phyloP scores from a whole-genome alignment of 2,329 filamentous ascomycete genomes.

The Diplodia mutila region DNA sequence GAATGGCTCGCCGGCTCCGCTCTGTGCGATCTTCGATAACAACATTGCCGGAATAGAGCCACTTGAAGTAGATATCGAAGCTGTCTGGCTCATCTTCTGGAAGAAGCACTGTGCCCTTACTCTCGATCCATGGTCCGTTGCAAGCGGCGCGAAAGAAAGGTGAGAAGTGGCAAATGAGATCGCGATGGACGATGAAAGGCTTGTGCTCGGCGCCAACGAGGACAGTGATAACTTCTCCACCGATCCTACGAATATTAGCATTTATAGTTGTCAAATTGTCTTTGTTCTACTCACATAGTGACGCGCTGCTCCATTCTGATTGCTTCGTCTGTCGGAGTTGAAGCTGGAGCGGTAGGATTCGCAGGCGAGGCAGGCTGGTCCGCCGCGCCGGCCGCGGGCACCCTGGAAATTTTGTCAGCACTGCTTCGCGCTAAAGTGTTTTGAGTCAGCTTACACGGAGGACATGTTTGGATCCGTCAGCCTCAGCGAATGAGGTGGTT shows the following conservation, averaged over 20 bases:
- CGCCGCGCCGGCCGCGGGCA: too few relatives aligned
- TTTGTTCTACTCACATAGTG: background rate
- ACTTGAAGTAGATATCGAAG: background rate
- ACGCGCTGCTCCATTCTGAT: background rate
- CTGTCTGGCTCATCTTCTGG: background rate
- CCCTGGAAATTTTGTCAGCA: background rate
- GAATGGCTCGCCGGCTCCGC: too few relatives aligned
- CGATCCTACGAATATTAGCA: background rate
- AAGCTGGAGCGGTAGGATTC: background rate
- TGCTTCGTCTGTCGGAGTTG: background rate
- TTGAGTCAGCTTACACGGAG: too few relatives aligned
- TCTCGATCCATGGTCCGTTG: background rate
- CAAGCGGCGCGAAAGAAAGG: background rate
- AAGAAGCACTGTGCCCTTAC: background rate
- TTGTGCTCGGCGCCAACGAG: background rate
- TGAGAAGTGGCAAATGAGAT: background rate
- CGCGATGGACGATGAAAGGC: background rate
- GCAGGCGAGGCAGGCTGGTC: background rate
- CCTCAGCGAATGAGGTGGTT: too few relatives aligned
- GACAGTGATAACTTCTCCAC: background rate
- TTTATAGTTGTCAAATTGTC: too few relatives aligned
- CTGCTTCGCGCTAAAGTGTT: too few relatives aligned
- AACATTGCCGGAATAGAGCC: background rate
- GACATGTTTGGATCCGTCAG: too few relatives aligned
- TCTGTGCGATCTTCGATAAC: too few relatives aligned